Conservation (phyloP, 129 eudicot species). For the Ambrosia trifida region DNA sequence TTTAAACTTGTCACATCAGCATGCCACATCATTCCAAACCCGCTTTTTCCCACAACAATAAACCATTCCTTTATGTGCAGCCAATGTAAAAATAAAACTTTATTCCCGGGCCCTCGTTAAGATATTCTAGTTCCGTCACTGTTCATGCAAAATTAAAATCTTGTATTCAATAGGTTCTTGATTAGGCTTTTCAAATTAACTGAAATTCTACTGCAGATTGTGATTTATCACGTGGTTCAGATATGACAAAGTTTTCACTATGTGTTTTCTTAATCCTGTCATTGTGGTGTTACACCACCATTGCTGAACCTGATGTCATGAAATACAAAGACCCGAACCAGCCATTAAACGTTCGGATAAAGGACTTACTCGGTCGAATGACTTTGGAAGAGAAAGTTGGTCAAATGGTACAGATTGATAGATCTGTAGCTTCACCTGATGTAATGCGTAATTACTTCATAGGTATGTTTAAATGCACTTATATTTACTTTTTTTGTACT, state of each 20-base stretch:
- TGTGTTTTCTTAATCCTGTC: conserved; percentile 14
- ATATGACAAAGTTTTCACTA: conserved; percentile 20
- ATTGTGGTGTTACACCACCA: conserved; percentile 34
- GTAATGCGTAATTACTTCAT: conserved; percentile 54
- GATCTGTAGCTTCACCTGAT: conserved; percentile 38
- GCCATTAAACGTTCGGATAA: conserved; percentile 42
- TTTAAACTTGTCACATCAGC: too few species aligned
- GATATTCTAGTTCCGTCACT: too few species aligned
- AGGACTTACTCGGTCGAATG: conserved; percentile 56
- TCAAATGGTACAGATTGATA: conserved; percentile 70
- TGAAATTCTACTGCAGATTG: background rate
- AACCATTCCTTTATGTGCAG: too few species aligned
- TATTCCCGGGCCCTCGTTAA: too few species aligned
- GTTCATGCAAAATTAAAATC: too few species aligned
- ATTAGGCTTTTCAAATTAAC: too few species aligned
- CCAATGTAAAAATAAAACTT: too few species aligned
- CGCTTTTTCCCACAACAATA: too few species aligned
- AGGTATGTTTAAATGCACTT: conserved; percentile 28
- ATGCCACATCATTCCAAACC: too few species aligned
- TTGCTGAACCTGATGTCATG: conserved; percentile 33
- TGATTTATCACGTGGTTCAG: background rate
- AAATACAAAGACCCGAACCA: conserved; percentile 66
- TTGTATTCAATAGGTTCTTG: too few species aligned
- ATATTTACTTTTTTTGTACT: background rate
- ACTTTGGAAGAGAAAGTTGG: conserved; percentile 66